These are phyloP conservation scores for Colletotrichum ledebouriae DNA, from an alignment of 2,329 filamentous ascomycete species.

Conservation along the genomic window DNA sequence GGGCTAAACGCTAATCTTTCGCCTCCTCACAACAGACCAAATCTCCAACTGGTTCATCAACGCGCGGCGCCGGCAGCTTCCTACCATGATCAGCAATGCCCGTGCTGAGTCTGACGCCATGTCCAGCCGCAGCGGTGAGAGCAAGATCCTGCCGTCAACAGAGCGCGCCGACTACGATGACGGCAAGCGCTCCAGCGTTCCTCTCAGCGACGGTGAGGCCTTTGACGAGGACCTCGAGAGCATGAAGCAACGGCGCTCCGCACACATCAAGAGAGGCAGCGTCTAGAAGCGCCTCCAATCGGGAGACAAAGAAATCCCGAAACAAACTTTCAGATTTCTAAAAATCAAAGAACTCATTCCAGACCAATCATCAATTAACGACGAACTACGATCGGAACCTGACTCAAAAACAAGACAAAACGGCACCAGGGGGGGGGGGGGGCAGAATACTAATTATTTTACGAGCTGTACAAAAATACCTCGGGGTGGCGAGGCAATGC, in stretches of 20 bases:
- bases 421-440: slow-evolving; percentile 7
- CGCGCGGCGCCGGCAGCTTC: slow-evolving; percentile 75
- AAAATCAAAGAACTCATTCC: slow-evolving; percentile 29
- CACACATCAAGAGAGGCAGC: slow-evolving; percentile 61
- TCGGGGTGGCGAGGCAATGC: slow-evolving; percentile 3
- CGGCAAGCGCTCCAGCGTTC: slow-evolving; percentile 52
- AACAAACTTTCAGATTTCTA: slow-evolving; percentile 1
- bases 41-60: slow-evolving; percentile 90
- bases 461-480: slow-evolving; percentile 34
- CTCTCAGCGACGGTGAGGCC: slow-evolving; percentile 63
- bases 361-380: slow-evolving; percentile 36
- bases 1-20: slow-evolving; percentile 42
- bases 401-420: slow-evolving; percentile 29
- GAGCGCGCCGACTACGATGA: slow-evolving; percentile 56
- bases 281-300: slow-evolving; percentile 49
- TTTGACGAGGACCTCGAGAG: slow-evolving; percentile 60
- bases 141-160: slow-evolving; percentile 55
- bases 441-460: slow-evolving; percentile 23
- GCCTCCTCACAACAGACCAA: slow-evolving; percentile 62
- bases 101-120: slow-evolving; percentile 65
- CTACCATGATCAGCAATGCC: slow-evolving; percentile 70
- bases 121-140: slow-evolving; percentile 49
- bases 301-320: slow-evolving; percentile 8
- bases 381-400: slow-evolving; percentile 36
- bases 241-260: slow-evolving; percentile 51